Conservation (phyloP, 345 rosid genomes). For the Corymbia maculata region DNA sequence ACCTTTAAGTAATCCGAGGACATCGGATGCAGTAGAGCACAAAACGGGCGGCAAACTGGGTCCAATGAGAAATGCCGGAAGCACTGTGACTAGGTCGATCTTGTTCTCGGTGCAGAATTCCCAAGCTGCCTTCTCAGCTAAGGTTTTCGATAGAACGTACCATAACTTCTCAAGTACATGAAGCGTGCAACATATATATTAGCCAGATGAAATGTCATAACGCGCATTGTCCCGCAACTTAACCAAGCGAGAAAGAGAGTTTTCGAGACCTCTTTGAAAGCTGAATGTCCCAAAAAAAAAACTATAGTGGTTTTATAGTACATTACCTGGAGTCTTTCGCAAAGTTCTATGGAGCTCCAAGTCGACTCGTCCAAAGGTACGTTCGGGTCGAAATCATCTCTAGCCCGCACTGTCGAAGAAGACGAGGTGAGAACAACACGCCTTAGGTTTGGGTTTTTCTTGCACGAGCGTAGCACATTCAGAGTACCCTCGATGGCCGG, state of each 20-base stretch:
- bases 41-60: constrained; percentile 69
- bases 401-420: constrained; percentile 63
- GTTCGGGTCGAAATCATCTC: constrained; percentile 55
- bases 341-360: constrained; percentile 77
- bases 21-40: constrained; percentile 72
- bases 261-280: background rate
- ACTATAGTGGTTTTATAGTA: background rate
- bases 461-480: constrained; percentile 77
- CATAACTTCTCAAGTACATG: constrained; percentile 29
- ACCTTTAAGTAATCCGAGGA: constrained; percentile 81
- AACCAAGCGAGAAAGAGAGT: background rate
- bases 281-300: background rate
- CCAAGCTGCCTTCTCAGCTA: constrained; percentile 92
- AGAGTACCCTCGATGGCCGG: constrained; percentile 81
- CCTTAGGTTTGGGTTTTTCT: constrained; percentile 47
- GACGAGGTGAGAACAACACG: constrained; percentile 89
- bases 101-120: constrained; percentile 53
- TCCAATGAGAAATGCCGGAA: constrained; percentile 73
- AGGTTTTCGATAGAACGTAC: constrained; percentile 68
- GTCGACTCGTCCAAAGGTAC: constrained; percentile 73
- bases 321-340: constrained; percentile 57
- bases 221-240: background rate
- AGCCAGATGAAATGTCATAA: background rate
- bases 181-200: background rate
- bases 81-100: constrained; percentile 54